Evolutionary conservation across 768 basidiomycete genomes (phyloP), one percentile per base, ranked within the genome.

Genomic region (Neoboletus brunneissimus): DNA sequence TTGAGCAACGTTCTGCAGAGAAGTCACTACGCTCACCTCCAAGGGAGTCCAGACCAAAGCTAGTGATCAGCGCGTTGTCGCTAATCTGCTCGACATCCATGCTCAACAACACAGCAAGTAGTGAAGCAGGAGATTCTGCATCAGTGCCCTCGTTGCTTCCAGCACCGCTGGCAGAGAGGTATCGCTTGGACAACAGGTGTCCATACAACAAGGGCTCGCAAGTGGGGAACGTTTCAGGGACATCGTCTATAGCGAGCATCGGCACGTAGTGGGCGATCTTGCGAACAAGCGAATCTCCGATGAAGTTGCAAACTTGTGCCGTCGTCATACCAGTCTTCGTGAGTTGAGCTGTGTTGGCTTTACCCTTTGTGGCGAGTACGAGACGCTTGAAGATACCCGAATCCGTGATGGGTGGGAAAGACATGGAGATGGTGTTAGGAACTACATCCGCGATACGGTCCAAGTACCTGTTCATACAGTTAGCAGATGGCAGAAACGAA

Each of bases 321-420:
- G 69, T 71, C 40, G 69, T 69, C 69, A 70, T 70, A 8, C 69
- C 69, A 4, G 65, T 70, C 65, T 69, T 70, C 9, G 57, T 62
- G 27, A 70, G 67, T 42, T 68, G 67, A 0, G 65, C 53, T 0
- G 67, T 70, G 52, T 70, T 70, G 4, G 67, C 69, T 47, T 64
- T 64, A 2, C 69, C 69, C 38, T 53, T 67, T 1, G 65, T 64
- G 18, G 65, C 44, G 5, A 63, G 63, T 5, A 71, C 69, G 41
- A 70, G 69, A 38, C 69, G 69, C 46, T 70, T 70, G 62, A 70
- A 70, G 57, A 70, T 67, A n/a, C 69, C 69, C 4, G 70, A 72
- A 41, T 73, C 73, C 7, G 63, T 69, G 53, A 73, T 71, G 6
- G 72, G 70, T 2, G 72, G 72, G 53, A 72, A 66, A 29, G 70